Conservation (phyloP, 345 rosid genomes). For the rapeseed (Brassica napus) region DNA sequence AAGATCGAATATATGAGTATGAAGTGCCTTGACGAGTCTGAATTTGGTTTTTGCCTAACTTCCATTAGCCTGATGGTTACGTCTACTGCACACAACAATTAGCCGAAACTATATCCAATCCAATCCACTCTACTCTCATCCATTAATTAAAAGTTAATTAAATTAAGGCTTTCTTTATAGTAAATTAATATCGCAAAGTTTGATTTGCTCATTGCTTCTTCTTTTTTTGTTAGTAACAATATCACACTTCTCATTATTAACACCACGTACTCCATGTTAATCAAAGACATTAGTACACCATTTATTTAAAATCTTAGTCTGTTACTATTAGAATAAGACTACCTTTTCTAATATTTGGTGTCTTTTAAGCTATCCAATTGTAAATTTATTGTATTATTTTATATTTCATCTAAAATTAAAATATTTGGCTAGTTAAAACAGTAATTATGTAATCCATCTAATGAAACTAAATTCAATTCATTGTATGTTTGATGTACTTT, state of each 20-base stretch:
- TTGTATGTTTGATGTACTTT: neutral
- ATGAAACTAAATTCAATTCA: neutral
- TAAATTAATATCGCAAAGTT: neutral
- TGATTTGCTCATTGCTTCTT: slow-evolving; percentile 28
- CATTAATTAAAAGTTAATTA: neutral
- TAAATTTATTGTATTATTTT: neutral
- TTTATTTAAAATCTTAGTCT: neutral
- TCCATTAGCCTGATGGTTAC: slow-evolving; percentile 32
- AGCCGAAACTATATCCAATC: slow-evolving; percentile 40
- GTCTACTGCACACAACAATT: neutral
- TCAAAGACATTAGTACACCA: slow-evolving; percentile 10
- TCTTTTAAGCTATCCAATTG: neutral
- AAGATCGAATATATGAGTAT: neutral
- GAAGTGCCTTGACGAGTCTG: slow-evolving; percentile 31
- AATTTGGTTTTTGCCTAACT: slow-evolving; percentile 40
- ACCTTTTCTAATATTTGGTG: neutral
- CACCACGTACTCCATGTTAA: slow-evolving; percentile 25
- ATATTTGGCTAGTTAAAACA: neutral
- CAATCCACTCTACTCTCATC: slow-evolving; percentile 15
- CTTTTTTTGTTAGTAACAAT: neutral
- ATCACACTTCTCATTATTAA: slow-evolving; percentile 29
- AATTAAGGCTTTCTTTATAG: neutral
- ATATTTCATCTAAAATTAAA: neutral
- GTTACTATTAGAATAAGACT: neutral
- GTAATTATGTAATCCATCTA: neutral